Evolutionary conservation across 2,329 filamentous ascomycete genomes (phyloP), one percentile per base, ranked within the genome.

Genomic region (Aureobasidium sp.): DNA sequence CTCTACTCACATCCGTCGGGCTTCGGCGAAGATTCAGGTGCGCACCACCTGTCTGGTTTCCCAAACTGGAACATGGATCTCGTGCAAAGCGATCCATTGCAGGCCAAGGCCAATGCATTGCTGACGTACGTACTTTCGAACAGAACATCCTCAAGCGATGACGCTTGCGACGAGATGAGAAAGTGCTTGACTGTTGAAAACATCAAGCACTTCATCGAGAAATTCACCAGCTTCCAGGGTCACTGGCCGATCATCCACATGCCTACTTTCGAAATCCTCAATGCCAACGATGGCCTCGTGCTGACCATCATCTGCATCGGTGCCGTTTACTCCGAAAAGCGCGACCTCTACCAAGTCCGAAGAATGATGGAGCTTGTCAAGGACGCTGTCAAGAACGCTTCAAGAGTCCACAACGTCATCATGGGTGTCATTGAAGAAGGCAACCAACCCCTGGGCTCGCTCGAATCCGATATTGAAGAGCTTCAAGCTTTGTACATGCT

Each of bases 201-300:
- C 70, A 79, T 89, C 69, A 85, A 84, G 75, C 81, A 85, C 69
- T 89, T 89, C 70, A 79, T 89, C 70, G 81, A 85, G 67, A 80
- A 85, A 68, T 90, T 88, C 76, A 84, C 81, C 62, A 84, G 88
- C 71, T 90, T 86, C 71, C 84, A 89, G 70, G 80, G 83, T 63
- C 87, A 91, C 71, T 89, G 88, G 75, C 84, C 87, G 21, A 79
- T 88, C 65, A 79, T 90, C 57, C 87, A 91, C 69, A 79, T 87
- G 70, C 81, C 86, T 37, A 88, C 86, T 9, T 89, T 90, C 73
- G 81, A 84, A 68, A 81, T 88, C 57, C 77, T 81, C 63, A 80
- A 85, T 63, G 82, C 84, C 49, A 84, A 86, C 69, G 83, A 85
- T 62, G 84, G 85, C 64, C 78, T 90, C 63, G 75, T 89, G 53